A percentile compares a stretch with the other conserved stretches of the same genome.
Conservation (phyloP, 768 basidiomycete species). For the Epithele typhae region DNA sequence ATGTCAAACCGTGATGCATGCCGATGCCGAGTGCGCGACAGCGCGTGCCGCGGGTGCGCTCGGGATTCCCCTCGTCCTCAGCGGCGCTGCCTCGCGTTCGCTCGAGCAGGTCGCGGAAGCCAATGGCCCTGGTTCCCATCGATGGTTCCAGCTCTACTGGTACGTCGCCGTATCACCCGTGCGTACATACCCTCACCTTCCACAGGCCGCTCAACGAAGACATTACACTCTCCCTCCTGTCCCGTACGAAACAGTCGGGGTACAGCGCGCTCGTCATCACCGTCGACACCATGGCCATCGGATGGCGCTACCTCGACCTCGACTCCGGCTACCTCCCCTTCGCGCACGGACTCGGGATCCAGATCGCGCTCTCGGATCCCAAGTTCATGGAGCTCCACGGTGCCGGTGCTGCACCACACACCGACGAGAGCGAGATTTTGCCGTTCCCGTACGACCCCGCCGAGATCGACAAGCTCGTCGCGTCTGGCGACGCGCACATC, state of each 20-base stretch:
- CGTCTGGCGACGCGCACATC: slow-evolving; percentile 42
- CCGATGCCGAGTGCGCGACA: slow-evolving; percentile 66
- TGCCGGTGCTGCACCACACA: slow-evolving; percentile 34
- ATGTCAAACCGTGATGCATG: slow-evolving; percentile 69
- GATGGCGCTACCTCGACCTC: slow-evolving; percentile 77
- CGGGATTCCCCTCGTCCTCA: slow-evolving; percentile 68
- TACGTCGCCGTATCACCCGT: too few relatives aligned
- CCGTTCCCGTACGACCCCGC: slow-evolving; percentile 57
- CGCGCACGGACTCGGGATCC: slow-evolving; percentile 56
- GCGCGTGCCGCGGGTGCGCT: slow-evolving; percentile 61
- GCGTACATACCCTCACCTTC: too few relatives aligned
- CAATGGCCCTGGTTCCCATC: slow-evolving; percentile 49
- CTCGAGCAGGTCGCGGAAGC: slow-evolving; percentile 75
- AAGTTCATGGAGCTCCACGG: slow-evolving; percentile 65
- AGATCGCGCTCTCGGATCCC: slow-evolving; percentile 70
- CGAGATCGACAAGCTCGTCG: slow-evolving; percentile 37
- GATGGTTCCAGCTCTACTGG: slow-evolving; percentile 88
- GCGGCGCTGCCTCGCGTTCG: slow-evolving; percentile 73
- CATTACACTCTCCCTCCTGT: slow-evolving; percentile 58
- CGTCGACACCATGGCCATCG: slow-evolving; percentile 67
- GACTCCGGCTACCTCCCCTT: slow-evolving; percentile 64
- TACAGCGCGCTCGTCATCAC: slow-evolving; percentile 74
- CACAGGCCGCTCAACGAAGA: slow-evolving; percentile 70
- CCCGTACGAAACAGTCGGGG: slow-evolving; percentile 59
- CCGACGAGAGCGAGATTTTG: slow-evolving; percentile 31